Evolutionary conservation across 2,329 filamentous ascomycete species (phyloP), one percentile per base, ranked within the genome.

Genomic region (Ophiostoma quercus): DNA sequence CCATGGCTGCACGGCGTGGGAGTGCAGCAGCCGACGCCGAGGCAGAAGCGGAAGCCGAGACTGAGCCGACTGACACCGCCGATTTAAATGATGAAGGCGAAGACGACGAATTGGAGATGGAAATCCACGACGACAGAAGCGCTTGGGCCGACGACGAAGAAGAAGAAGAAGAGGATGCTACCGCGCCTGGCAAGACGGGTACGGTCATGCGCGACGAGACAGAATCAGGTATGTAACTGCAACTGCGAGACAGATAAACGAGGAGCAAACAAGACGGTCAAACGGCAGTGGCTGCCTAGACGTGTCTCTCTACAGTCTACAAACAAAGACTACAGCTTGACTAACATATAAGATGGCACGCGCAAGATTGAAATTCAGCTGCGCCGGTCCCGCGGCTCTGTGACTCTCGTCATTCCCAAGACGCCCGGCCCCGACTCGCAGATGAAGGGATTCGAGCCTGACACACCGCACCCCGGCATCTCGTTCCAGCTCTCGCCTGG

Each of bases 181-280:
- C 14, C 4, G n/a, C 32, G 9, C 32, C 32, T 7, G 12, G 62
- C 34, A 47, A 5, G 14, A 66, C 65, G 2, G 65, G 39, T 11
- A 51, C 66, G 3, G 66, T 67, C 19, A 29, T 67, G 22, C 66
- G 66, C 37, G 66, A 67, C 43, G 41, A 67, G 41, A 67, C 66
- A 9, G 19, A 51, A 19, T 34, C 66, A 9, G 65, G 65, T 66
- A 41, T 43, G 65, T 12, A 22, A 34, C 39, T 41, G 12, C 39
- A 8, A 14, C 39, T 41, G 12, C 39, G 34, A 34, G 34, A 34
- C 34, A 34, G 8, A 34, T 3, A 34, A 34, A 34, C 34, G 34
- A 34, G 34, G 34, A 6, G 5, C 34, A 34, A 34, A 34, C 34
- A 8, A 34, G 34, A 29, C 25, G 25, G 34, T 34, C 34, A 5